These are phyloP conservation scores for Debaryomyces sp. DNA, from an alignment of 1,139 yeast species.

Conservation along the genomic window DNA sequence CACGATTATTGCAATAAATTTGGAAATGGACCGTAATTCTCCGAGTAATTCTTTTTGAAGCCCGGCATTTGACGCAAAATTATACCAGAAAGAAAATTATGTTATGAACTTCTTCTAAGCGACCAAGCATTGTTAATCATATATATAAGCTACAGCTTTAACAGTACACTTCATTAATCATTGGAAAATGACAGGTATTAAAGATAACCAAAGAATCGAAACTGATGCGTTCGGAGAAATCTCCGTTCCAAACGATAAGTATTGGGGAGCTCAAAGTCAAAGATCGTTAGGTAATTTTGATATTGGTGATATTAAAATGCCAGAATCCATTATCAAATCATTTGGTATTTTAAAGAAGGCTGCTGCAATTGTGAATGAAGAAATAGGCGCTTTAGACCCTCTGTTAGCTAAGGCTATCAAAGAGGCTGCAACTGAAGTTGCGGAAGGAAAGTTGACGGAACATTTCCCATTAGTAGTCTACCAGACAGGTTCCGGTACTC, in stretches of 20 bases:
- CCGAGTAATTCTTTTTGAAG: not conserved
- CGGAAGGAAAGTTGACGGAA: slow-evolving; percentile 79
- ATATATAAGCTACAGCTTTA: not conserved
- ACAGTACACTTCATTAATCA: not conserved
- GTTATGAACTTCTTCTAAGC: not conserved
- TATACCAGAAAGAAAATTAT: not conserved
- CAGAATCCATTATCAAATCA: slow-evolving; percentile 80
- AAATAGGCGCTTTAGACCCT: slow-evolving; percentile 73
- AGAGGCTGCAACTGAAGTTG: slow-evolving; percentile 87
- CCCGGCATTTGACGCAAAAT: not conserved
- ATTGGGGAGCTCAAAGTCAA: slow-evolving; percentile 97
- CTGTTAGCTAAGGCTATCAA: slow-evolving; percentile 75
- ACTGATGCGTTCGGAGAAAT: slow-evolving; percentile 92
- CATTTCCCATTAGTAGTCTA: slow-evolving; percentile 94
- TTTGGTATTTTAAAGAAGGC: slow-evolving; percentile 90
- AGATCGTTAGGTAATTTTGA: slow-evolving; percentile 84
- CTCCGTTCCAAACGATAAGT: slow-evolving; percentile 74
- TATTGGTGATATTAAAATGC: slow-evolving; percentile 87
- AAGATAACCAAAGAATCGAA: slow-evolving; percentile 52
- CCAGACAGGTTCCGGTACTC: slow-evolving; percentile 97
- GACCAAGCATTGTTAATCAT: not conserved
- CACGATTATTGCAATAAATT: not conserved
- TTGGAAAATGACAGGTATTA: not conserved
- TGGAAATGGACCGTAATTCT: not conserved
- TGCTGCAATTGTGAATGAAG: slow-evolving; percentile 82